Conservation (phyloP, 176 grass and related monocot genomes). For the Carex myosuroides region DNA sequence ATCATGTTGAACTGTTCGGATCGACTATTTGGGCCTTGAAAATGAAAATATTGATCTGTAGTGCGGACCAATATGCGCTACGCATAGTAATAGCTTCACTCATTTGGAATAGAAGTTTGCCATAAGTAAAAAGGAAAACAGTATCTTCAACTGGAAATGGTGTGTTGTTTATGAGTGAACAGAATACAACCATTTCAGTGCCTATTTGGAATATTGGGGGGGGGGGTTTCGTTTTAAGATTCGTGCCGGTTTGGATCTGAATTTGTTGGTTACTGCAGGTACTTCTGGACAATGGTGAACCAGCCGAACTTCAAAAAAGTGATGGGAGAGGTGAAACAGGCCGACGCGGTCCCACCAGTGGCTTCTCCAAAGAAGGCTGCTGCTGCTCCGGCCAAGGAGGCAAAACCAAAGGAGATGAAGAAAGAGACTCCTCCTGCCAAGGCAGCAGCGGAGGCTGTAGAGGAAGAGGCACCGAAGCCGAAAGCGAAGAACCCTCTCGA, state of each 20-base stretch:
- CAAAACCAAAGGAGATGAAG: slow-evolving; percentile 38
- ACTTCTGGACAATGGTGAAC: slow-evolving; percentile 88
- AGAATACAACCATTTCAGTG: no score
- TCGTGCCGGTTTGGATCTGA: no score
- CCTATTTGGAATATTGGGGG: no score
- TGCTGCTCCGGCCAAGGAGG: slow-evolving; percentile 49
- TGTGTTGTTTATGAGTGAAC: not conserved
- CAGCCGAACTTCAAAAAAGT: slow-evolving; percentile 65
- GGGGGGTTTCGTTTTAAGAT: no score
- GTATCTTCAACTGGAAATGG: not conserved
- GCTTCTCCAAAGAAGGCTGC: slow-evolving; percentile 32
- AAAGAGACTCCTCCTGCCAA: slow-evolving; percentile 54
- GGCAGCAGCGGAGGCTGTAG: slow-evolving; percentile 31
- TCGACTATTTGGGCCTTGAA: no score
- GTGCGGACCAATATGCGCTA: no score
- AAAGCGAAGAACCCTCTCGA: slow-evolving; percentile 85
- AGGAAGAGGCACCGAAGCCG: slow-evolving; percentile 71
- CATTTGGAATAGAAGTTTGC: not conserved
- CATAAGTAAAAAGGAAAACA: not conserved
- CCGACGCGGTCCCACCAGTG: slow-evolving; percentile 43
- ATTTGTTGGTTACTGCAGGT: slow-evolving; percentile 16
- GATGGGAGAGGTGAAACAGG: slow-evolving; percentile 59
- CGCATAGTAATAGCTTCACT: no score
- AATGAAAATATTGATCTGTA: no score
- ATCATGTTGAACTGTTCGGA: no score